Evolutionary conservation across 2,329 filamentous ascomycete genomes (phyloP).

Genomic region (Penicillium sp.): DNA sequence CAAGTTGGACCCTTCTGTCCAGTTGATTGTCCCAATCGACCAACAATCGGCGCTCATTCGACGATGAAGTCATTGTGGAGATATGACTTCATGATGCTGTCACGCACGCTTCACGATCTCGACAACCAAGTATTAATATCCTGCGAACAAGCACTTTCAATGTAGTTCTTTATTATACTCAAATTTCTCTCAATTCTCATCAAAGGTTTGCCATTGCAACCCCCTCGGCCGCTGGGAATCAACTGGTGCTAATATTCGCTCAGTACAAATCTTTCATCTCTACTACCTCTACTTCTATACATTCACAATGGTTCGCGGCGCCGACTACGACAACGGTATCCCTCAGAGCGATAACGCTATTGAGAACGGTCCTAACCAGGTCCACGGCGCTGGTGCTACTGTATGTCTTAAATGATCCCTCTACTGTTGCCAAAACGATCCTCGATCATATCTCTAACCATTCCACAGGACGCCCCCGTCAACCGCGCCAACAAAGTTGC

Average conservation of each 20-base stretch:
- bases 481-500: constrained; percentile 39
- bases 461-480: constrained; percentile 31
- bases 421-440: neutral
- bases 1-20: neutral
- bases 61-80: constrained; percentile 34
- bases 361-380: constrained; percentile 36
- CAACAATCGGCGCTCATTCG: constrained; percentile 7
- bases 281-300: neutral
- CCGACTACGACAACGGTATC: constrained; percentile 43
- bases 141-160: neutral
- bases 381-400: constrained; percentile 39
- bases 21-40: constrained; percentile 1
- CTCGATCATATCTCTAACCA: constrained; percentile 8
- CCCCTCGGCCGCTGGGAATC: neutral
- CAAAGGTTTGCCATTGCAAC: neutral
- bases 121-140: constrained; percentile 7
- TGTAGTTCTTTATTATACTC: neutral
- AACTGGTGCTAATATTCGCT: neutral
- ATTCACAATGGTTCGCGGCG: constrained; percentile 46
- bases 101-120: constrained; percentile 25
- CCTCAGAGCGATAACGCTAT: constrained; percentile 46
- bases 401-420: constrained; percentile 24
- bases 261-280: neutral
- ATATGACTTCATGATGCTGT: constrained; percentile 41
- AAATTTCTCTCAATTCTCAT: neutral